phyloP scores from a whole-genome alignment of 208 protist genomes.

The Endotrypanum monterogeii region DNA sequence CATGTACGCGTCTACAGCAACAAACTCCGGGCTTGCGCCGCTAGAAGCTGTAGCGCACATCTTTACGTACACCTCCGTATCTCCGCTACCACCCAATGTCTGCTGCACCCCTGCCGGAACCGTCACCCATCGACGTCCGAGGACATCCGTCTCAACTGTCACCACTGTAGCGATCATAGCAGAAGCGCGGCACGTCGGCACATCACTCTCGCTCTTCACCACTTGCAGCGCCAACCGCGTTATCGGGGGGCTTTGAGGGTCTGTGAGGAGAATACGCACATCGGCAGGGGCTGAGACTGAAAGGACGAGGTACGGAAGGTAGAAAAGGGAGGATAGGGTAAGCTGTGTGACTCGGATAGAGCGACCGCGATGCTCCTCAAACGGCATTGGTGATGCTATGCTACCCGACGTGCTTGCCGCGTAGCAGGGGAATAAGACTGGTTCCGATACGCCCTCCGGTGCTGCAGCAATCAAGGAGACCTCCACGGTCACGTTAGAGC shows the following conservation, averaged over 20 bases:
- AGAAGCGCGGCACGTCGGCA: conserved; percentile 11
- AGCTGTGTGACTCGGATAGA: conserved; percentile 39
- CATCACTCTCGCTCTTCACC: conserved; percentile 12
- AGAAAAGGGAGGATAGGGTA: conserved; percentile 58
- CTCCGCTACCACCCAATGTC: conserved; percentile 25
- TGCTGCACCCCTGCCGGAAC: conserved; percentile 35
- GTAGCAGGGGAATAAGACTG: conserved; percentile 45
- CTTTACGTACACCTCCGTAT: conserved; percentile 33
- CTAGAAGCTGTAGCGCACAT: conserved; percentile 65
- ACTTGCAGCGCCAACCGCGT: conserved; percentile 45
- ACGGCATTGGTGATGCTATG: conserved; percentile 35
- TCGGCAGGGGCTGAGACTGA: conserved; percentile 31
- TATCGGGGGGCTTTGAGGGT: conserved; percentile 55
- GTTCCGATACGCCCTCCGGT: conserved; percentile 12
- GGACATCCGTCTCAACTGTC: conserved; percentile 33
- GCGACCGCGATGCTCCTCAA: conserved; percentile 45
- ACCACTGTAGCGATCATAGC: conserved; percentile 26
- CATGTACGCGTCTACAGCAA: conserved; percentile 54
- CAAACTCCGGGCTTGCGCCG: conserved; percentile 34
- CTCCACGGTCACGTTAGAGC: conserved; percentile 41
- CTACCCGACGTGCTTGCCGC: background rate
- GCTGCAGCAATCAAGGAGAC: conserved; percentile 38
- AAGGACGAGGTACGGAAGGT: conserved; percentile 51
- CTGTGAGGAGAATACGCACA: conserved; percentile 54
- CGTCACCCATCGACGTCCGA: conserved; percentile 42